Base-by-base conservation (phyloP, 495 filamentous ascomycete genomes). In the Monascus purpureus region DNA sequence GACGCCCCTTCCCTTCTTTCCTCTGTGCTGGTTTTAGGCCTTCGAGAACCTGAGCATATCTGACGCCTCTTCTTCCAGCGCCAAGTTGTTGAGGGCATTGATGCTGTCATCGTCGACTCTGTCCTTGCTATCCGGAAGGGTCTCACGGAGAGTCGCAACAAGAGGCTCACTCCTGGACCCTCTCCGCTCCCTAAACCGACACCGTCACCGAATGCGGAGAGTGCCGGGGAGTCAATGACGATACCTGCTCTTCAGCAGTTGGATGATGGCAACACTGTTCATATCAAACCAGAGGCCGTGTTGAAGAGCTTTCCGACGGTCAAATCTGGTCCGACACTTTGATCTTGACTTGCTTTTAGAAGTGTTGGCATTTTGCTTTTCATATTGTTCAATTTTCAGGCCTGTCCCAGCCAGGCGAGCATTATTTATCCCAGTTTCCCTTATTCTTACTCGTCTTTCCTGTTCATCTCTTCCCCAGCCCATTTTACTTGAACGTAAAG, bases 91-190 rank as follows among this genome's bases (percentile, higher is more conserved):
- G 82, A 94, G 53, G 90, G 90, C 28, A 92, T 97, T 31, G 88
- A 96, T 55, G 88, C 88, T 5, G 86, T 96, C 15, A 96, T 96
- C 47, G 90, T 95, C 24, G 88, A 96, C 47, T 84, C 72, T 25
- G 88, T 96, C 7, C 64, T 95, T 9, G 77, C 77, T 13, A 88
- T 94, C 33, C 67, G 77, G 13, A 76, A 81, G 43, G 77, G 77
- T 1, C 62, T 82, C 30, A 81, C 73, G 7, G 51, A 63, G 40
- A 48, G 50, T 22, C 47, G 56, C 22, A 47, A 37, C 32, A 55
- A 46, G 35, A 31, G 39, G 13, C 49, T 51, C 13, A 44, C 42
- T 8, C 49, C 49, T 6, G 33, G 26, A 6, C 16, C 35, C 13
- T 46, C 42, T 13, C 50, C 55, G 27, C 35, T 50, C 31, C 23